phyloP scores from a whole-genome alignment of 257 asterid species.

The Knoxia roxburghii region DNA sequence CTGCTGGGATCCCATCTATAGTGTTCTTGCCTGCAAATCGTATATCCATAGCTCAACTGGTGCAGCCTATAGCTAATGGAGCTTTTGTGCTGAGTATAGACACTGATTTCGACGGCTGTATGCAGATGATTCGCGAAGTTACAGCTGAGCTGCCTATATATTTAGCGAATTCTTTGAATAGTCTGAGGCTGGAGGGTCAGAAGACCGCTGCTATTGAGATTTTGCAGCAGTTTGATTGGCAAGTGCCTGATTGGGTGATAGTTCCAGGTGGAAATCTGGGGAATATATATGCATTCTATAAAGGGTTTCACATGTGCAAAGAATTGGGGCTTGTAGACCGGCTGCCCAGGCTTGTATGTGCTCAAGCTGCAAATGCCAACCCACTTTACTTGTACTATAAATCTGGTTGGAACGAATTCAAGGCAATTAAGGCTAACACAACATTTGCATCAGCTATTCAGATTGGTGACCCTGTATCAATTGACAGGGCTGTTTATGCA shows the following conservation, averaged over 20 bases:
- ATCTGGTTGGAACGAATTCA: slow-evolving; percentile 73
- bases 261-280: slow-evolving; percentile 89
- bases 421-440: slow-evolving; percentile 65
- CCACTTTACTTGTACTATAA: slow-evolving; percentile 68
- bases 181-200: slow-evolving; percentile 81
- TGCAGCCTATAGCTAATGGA: slow-evolving; percentile 88
- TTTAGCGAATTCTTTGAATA: slow-evolving; percentile 72
- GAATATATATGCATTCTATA: slow-evolving; percentile 77
- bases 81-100: slow-evolving; percentile 80
- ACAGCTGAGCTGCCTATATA: slow-evolving; percentile 80
- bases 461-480: slow-evolving; percentile 87
- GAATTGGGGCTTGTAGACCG: slow-evolving; percentile 75
- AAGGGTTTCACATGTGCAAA: slow-evolving; percentile 80
- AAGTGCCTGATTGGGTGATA: slow-evolving; percentile 89
- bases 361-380: slow-evolving; percentile 85
- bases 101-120: slow-evolving; percentile 89
- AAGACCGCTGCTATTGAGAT: slow-evolving; percentile 87
- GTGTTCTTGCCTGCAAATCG: slow-evolving; percentile 70
- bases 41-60: slow-evolving; percentile 70
- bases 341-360: slow-evolving; percentile 83
- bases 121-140: slow-evolving; percentile 81
- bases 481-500: slow-evolving; percentile 76
- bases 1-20: slow-evolving; percentile 77
- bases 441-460: slow-evolving; percentile 91
- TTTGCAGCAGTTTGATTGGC: slow-evolving; percentile 82